phyloP scores from a whole-genome alignment of 202 grass and related monocot species.

The Panicum virgatum region DNA sequence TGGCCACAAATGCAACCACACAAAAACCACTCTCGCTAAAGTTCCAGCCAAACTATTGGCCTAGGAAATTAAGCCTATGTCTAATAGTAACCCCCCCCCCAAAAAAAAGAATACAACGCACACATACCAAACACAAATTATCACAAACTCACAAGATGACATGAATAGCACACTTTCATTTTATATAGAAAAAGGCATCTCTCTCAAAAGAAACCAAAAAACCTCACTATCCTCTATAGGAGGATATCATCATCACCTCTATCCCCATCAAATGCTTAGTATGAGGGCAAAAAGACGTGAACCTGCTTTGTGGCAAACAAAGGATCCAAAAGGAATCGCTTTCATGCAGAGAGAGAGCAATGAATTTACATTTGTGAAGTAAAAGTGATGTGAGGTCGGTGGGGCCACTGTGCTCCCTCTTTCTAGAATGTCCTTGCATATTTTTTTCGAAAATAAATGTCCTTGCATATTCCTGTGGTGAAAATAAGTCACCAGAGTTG shows the following conservation, averaged over 20 bases:
- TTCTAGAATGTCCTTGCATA: conserved; percentile 41
- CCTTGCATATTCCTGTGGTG: not conserved
- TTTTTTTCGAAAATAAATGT: too few species aligned
- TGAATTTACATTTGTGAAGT: not conserved
- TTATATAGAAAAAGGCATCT: not conserved
- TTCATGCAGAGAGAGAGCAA: not conserved
- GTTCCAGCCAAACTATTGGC: not conserved
- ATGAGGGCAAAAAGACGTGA: conserved; percentile 35
- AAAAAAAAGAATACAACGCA: not conserved
- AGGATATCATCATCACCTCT: conserved; percentile 26
- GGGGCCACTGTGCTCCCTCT: conserved; percentile 3
- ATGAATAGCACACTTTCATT: not conserved
- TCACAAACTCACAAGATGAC: conserved; percentile 17
- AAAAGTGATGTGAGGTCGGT: conserved; percentile 19
- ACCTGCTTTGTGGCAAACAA: conserved; percentile 41
- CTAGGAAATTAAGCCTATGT: conserved; percentile 32
- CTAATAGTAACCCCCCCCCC: not conserved
- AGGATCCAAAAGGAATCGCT: conserved; percentile 26
- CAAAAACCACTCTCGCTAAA: not conserved
- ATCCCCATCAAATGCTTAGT: conserved; percentile 37
- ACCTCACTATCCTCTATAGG: conserved; percentile 4
- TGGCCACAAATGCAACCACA: not conserved
- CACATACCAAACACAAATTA: not conserved
- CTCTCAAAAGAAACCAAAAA: not conserved
- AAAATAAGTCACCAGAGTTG: conserved; percentile 14